Evolutionary conservation across 2,329 filamentous ascomycete genomes (phyloP).

Genomic region (Teratosphaeria pseudoeucalypti): DNA sequence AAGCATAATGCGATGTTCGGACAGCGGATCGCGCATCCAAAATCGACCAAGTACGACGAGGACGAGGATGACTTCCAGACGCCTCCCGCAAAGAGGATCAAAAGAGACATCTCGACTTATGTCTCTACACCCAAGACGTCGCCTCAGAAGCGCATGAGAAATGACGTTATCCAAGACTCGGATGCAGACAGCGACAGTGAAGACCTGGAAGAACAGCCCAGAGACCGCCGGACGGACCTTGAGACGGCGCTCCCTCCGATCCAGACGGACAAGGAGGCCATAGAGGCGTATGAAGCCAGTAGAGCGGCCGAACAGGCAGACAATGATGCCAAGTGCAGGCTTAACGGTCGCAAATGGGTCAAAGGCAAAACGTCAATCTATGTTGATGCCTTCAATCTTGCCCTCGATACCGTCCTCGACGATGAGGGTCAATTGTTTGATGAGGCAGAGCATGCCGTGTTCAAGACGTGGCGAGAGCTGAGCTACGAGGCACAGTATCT

Average conservation of each 20-base stretch:
- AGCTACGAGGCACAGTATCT: slow-evolving; percentile 84
- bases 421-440: slow-evolving; percentile 86
- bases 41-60: slow-evolving; percentile 34
- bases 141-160: slow-evolving; percentile 33
- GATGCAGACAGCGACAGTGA: slow-evolving; percentile 24
- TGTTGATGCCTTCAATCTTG: slow-evolving; percentile 92
- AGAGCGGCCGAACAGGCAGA: slow-evolving; percentile 43
- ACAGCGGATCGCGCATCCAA: slow-evolving; percentile 30
- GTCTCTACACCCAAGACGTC: neutral
- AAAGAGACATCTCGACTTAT: slow-evolving; percentile 14
- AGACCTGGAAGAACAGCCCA: slow-evolving; percentile 12
- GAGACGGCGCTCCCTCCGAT: slow-evolving; percentile 62
- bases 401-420: slow-evolving; percentile 76
- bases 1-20: slow-evolving; percentile 41
- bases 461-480: slow-evolving; percentile 62
- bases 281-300: slow-evolving; percentile 67
- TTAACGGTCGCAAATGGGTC: slow-evolving; percentile 55
- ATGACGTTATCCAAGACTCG: slow-evolving; percentile 18
- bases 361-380: slow-evolving; percentile 82
- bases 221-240: slow-evolving; percentile 50
- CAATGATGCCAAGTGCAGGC: slow-evolving; percentile 27
- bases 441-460: slow-evolving; percentile 64
- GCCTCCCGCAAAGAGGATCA: slow-evolving; percentile 31
- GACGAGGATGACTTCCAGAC: slow-evolving; percentile 21
- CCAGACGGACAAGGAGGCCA: slow-evolving; percentile 57